A percentile compares a stretch with the other conserved stretches of the same genome.
phyloP scores from a whole-genome alignment of 768 basidiomycete genomes.

The Pluteus cervinus region DNA sequence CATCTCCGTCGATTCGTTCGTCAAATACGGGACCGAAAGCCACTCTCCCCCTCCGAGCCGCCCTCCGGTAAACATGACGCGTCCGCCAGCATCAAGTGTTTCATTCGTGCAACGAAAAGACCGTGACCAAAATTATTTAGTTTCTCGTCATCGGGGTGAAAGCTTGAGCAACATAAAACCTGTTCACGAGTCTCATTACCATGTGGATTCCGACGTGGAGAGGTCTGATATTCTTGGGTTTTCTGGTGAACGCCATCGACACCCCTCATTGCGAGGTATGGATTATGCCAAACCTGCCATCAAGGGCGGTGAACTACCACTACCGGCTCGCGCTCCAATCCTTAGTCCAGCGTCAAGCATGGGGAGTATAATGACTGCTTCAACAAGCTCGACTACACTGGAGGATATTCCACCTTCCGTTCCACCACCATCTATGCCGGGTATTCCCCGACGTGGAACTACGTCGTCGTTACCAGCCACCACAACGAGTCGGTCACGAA shows the following conservation, averaged over 20 bases:
- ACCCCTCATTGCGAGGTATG: constrained; percentile 41
- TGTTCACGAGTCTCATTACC: constrained; percentile 27
- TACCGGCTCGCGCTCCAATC: constrained; percentile 47
- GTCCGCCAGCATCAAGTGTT: constrained; percentile 5
- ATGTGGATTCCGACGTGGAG: constrained; percentile 48
- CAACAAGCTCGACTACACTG: constrained; percentile 26
- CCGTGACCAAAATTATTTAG: constrained; percentile 20
- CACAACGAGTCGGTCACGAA: constrained; percentile 44
- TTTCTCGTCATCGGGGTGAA: constrained; percentile 46
- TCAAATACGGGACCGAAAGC: constrained; percentile 35
- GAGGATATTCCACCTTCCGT: constrained; percentile 34
- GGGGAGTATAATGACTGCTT: constrained; percentile 30
- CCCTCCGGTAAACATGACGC: constrained; percentile 18
- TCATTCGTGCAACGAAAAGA: too few relatives aligned
- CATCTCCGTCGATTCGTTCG: constrained; percentile 73
- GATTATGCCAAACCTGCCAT: constrained; percentile 35
- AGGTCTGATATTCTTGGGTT: constrained; percentile 38
- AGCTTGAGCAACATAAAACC: constrained; percentile 48
- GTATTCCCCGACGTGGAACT: constrained; percentile 22
- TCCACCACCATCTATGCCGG: constrained; percentile 31
- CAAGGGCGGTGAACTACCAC: constrained; percentile 56
- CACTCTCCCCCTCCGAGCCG: constrained; percentile 31
- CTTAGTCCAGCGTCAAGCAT: constrained; percentile 31
- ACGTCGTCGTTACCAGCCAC: constrained; percentile 8
- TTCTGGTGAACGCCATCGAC: constrained; percentile 36